A percentile compares a stretch with the other conserved stretches of the same genome.
These are phyloP conservation scores for Xylariales sp. DNA, from an alignment of 2,329 filamentous ascomycete species.

Conservation along the genomic window DNA sequence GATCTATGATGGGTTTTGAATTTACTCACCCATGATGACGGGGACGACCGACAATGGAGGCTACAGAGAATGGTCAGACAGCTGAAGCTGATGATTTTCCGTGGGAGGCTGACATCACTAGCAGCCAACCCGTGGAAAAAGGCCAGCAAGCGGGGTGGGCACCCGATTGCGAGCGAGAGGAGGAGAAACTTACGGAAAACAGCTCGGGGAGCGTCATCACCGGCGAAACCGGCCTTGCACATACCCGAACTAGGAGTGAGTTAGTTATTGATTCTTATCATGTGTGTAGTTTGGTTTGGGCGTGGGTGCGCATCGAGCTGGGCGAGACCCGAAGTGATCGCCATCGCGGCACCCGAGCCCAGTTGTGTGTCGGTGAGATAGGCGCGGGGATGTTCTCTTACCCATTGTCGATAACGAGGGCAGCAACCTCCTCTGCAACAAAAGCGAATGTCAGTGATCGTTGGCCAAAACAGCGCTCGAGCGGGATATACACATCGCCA, in stretches of 20 bases:
- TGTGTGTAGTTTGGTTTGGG: neutral
- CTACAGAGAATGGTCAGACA: no score
- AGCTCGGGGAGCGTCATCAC: conserved; percentile 99
- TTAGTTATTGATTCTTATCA: conserved; percentile 15
- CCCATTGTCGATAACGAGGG: conserved; percentile 99
- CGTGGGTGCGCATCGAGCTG: conserved; percentile 11
- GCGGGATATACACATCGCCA: neutral
- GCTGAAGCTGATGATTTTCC: no score
- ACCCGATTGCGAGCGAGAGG: conserved; percentile 21
- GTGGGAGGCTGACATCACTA: no score
- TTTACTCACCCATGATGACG: conserved; percentile 96
- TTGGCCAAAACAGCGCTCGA: conserved; percentile 11
- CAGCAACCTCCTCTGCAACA: conserved; percentile 94
- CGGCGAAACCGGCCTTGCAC: conserved; percentile 99
- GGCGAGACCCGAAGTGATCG: conserved; percentile 7
- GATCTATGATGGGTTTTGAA: conserved; percentile 5
- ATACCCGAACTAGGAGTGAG: conserved; percentile 81
- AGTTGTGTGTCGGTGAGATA: conserved; percentile 33
- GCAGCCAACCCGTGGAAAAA: no score
- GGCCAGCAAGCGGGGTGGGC: conserved; percentile 32
- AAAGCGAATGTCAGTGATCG: conserved; percentile 37
- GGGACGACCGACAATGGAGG: conserved; percentile 98
- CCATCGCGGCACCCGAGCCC: conserved; percentile 13
- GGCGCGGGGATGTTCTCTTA: conserved; percentile 56
- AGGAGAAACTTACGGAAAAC: conserved; percentile 90